Evolutionary conservation across 2,329 filamentous ascomycete species (phyloP), one percentile per base, ranked within the genome.

Genomic region (Scedosporium dehoogii): DNA sequence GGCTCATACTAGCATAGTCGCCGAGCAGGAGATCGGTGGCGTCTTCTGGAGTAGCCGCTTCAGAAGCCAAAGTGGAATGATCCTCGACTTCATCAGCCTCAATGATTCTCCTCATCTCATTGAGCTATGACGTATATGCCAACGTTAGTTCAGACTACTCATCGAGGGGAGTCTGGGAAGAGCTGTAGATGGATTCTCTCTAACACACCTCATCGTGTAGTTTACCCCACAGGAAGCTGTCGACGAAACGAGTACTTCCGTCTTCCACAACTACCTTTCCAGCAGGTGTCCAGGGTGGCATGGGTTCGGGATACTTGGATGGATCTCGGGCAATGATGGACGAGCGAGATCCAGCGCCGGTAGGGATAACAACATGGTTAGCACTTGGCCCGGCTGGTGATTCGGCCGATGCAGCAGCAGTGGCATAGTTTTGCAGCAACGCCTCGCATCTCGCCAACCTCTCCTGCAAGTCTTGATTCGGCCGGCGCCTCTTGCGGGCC

Each of bases 381-480:
- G 51, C 14, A 27, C 51, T 55, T 23, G 23, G 51, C 18, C 18
- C 51, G 5, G 51, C 21, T 61, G 63, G 18, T 61, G 53, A 23
- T 10, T 62, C 55, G 23, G 42, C 48, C 9, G 53, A 46, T 16
- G 73, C 68, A n/a, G 71, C 73, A 64, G 70, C 71, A 5, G 73
- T 74, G 12, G 81, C 81, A 71, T 85, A 85, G 64, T 82, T 79
- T 66, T 83, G 84, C 23, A 85, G 71, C 46, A 85, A 72, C 65
- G 83, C 80, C 67, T 86, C 83, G 65, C 83, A 85, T 62, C 82
- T 76, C 3, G 82, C 81, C 42, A 86, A 74, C 46, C 83, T 78
- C 70, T 86, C 83, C 67, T 85, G 83, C 12, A 86, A 76, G 67
- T 85, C 83, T 67, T 85, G 83, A 61, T 85, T 85, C 9, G 83